A percentile compares a stretch with the other conserved stretches of the same genome.
Evolutionary conservation across 73 alveolate species (phyloP).

Genomic region (Symbiodinium natans): DNA sequence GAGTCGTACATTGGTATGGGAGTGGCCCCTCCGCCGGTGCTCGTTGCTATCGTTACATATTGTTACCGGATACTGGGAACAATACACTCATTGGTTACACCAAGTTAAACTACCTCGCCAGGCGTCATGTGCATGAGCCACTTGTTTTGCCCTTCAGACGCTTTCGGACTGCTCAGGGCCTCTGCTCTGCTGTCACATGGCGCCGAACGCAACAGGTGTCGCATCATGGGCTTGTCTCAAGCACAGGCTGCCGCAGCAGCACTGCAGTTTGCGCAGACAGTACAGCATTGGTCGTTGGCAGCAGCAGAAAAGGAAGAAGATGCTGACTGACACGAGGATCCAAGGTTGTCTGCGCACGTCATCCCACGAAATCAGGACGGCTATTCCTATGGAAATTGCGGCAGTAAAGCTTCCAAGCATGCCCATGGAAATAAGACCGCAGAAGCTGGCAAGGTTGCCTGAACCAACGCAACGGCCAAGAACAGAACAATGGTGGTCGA

Average conservation of each 20-base stretch:
- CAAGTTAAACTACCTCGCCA: too few relatives aligned
- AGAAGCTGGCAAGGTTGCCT: constrained; percentile 58
- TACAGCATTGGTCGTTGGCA: constrained; percentile 1
- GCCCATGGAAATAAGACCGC: constrained; percentile 29
- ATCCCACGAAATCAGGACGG: constrained; percentile 16
- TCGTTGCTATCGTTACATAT: too few relatives aligned
- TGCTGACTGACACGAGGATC: not conserved
- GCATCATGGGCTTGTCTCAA: too few relatives aligned
- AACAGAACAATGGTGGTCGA: constrained; percentile 89
- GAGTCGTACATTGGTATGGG: too few relatives aligned
- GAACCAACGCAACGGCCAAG: constrained; percentile 54
- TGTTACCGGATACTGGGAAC: too few relatives aligned
- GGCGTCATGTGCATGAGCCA: too few relatives aligned
- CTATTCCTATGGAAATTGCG: not conserved
- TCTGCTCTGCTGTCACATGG: too few relatives aligned
- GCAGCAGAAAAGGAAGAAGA: constrained; percentile 28
- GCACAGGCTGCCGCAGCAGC: not conserved
- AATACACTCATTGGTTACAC: too few relatives aligned
- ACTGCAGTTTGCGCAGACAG: not conserved
- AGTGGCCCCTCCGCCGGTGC: too few relatives aligned
- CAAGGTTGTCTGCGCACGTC: constrained; percentile 7
- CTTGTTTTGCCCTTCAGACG: too few relatives aligned
- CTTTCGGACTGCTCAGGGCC: too few relatives aligned
- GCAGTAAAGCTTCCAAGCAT: constrained; percentile 6
- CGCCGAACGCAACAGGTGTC: too few relatives aligned